A percentile compares a stretch with the other conserved stretches of the same genome.
These are phyloP conservation scores for Dendrocalamus latiflorus DNA, from an alignment of 202 grass and related monocot genomes.

Conservation along the genomic window DNA sequence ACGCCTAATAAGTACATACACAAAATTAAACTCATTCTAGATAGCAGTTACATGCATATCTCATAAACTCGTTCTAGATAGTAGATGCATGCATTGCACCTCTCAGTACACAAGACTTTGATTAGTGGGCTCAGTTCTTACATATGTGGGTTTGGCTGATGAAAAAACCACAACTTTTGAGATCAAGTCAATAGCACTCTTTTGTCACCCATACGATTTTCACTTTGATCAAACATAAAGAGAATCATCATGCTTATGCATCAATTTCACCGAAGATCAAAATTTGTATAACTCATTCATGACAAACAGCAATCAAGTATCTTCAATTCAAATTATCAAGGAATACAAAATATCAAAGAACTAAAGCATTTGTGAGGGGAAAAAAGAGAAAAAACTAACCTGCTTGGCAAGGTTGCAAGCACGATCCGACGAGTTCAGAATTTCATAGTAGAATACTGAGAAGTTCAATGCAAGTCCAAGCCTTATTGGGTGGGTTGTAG, in stretches of 20 bases:
- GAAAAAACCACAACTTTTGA: not conserved
- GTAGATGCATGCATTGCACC: not conserved
- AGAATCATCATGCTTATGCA: not conserved
- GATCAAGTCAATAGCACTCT: not conserved
- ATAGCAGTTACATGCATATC: not conserved
- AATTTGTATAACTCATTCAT: not conserved
- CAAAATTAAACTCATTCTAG: not conserved
- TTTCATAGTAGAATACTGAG: slow-evolving; percentile 63
- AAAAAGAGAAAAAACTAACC: slow-evolving; percentile 21
- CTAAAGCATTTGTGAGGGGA: not conserved
- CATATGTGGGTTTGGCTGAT: not conserved
- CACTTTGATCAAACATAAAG: not conserved
- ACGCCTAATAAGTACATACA: slow-evolving; percentile 33
- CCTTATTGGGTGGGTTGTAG: slow-evolving; percentile 56
- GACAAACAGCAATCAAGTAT: not conserved
- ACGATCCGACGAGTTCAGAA: slow-evolving; percentile 50
- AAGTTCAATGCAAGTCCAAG: slow-evolving; percentile 62
- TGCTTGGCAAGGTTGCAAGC: slow-evolving; percentile 60
- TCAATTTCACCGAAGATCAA: not conserved
- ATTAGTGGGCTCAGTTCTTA: not conserved
- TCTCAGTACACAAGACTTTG: not conserved
- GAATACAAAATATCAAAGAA: not conserved
- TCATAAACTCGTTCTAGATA: not conserved
- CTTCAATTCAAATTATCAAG: not conserved
- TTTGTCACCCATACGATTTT: not conserved